Base-by-base conservation (phyloP, 441 rosid genomes). In the Manihot esculenta region DNA sequence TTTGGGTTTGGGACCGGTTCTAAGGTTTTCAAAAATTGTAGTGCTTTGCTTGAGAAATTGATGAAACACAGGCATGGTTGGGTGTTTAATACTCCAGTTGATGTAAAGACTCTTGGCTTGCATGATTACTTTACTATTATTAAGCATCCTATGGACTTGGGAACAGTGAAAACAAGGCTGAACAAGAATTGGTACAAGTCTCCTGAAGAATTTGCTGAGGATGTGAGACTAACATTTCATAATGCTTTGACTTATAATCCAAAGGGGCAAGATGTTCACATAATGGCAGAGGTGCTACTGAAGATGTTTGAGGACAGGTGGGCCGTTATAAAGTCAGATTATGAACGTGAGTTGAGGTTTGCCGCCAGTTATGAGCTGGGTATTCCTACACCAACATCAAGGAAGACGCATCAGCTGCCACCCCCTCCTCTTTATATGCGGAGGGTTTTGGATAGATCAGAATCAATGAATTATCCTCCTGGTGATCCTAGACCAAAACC, bases 211-310 rank as follows among this genome's bases (percentile, higher is more conserved):
- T 95, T 95, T 77, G 99, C 98, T 4, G 99, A 93, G 78, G 97
- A 96, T 82, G 97, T 96, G 66, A 96, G 97, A 83, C 97, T 93
- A 75, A 96, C 99, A 57, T 96, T 96, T 79, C 82, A 72, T 73
- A 96, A 96, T 74, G 99, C 99, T 55, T 83, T 96, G 98, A 89
- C 78, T 54, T 96, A 96, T 82, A 96, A 96, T 80, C 97, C 99
- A 1, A 68, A 81, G 81, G 97, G 99, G 72, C 97, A 91, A 80
- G 99, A 96, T 89, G 99, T 90, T 73, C 92, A 96, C 68, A 7
- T 85, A 64, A 93, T 96, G 97, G 99, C 99, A 18, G 94, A 83
- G 53, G 64, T 80, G 74, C 80, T 96, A 72, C 75, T 78, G 76
- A 81, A 84, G 71, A 79, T 87, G 72, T 95, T 95, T 82, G 99